These are phyloP conservation scores for Emmonsiellopsis sp. DNA, from an alignment of 2,329 filamentous ascomycete genomes.

Conservation along the genomic window DNA sequence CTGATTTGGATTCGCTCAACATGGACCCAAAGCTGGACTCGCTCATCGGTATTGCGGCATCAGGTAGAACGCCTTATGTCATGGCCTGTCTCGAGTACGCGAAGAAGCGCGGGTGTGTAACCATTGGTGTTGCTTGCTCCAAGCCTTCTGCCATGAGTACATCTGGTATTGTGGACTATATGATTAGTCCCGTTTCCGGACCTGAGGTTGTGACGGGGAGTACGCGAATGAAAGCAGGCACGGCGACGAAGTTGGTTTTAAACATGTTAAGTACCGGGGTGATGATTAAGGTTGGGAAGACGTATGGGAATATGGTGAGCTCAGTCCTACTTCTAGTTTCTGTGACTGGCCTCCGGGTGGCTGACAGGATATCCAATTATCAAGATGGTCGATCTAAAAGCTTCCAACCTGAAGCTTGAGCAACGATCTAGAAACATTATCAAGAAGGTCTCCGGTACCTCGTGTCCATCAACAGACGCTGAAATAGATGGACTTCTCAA, in stretches of 20 bases:
- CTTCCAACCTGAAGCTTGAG: slow-evolving; percentile 31
- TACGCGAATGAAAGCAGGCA: slow-evolving; percentile 39
- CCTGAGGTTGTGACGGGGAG: slow-evolving; percentile 39
- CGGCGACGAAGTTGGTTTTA: slow-evolving; percentile 36
- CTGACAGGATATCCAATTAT: not conserved
- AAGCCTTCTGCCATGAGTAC: slow-evolving; percentile 24
- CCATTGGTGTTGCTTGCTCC: slow-evolving; percentile 33
- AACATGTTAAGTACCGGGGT: slow-evolving; percentile 39
- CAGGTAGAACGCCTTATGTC: slow-evolving; percentile 36
- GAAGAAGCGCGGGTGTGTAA: slow-evolving; percentile 25
- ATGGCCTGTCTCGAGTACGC: slow-evolving; percentile 31
- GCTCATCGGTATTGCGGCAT: slow-evolving; percentile 36
- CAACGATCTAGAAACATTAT: slow-evolving; percentile 28
- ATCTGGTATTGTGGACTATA: slow-evolving; percentile 20
- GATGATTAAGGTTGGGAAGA: slow-evolving; percentile 35
- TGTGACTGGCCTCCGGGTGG: not conserved
- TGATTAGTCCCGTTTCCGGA: slow-evolving; percentile 34
- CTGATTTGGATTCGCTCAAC: slow-evolving; percentile 22
- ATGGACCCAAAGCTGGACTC: slow-evolving; percentile 26
- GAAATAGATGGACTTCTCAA: slow-evolving; percentile 21
- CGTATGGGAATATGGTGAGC: slow-evolving; percentile 34
- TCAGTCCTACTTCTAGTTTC: not conserved
- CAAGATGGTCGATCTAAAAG: slow-evolving; percentile 30
- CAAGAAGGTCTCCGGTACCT: slow-evolving; percentile 17
- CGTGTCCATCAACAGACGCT: slow-evolving; percentile 14